Evolutionary conservation across 2,329 filamentous ascomycete genomes (phyloP).

Genomic region (Phoma herbarum): DNA sequence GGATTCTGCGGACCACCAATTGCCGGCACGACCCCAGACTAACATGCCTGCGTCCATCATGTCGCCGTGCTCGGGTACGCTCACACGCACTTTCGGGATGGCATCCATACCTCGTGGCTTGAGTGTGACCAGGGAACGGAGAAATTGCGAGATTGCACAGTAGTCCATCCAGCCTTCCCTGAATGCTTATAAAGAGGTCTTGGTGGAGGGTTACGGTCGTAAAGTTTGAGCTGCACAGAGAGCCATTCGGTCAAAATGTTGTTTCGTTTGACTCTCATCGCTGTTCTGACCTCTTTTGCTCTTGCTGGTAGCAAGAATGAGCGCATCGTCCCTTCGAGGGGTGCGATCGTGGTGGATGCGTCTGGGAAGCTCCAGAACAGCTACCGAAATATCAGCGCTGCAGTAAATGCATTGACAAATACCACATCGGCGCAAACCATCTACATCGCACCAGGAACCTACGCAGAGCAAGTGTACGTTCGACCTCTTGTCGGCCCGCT

Average conservation of each 20-base stretch:
- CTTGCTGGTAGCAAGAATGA: slow-evolving; percentile 23
- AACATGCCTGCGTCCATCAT: background rate
- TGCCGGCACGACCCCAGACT: background rate
- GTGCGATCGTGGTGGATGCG: slow-evolving; percentile 31
- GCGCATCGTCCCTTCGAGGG: slow-evolving; percentile 21
- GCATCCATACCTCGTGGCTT: background rate
- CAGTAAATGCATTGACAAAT: slow-evolving; percentile 26
- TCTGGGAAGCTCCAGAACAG: slow-evolving; percentile 25
- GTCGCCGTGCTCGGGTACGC: background rate
- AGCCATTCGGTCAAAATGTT: slow-evolving; percentile 2
- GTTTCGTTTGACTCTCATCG: background rate
- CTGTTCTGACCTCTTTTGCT: background rate
- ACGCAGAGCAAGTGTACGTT: slow-evolving; percentile 66
- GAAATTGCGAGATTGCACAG: slow-evolving; percentile 12
- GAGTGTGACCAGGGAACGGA: slow-evolving; percentile 4
- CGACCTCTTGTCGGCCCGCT: slow-evolving; percentile 56
- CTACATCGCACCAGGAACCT: slow-evolving; percentile 67
- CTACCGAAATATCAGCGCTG: slow-evolving; percentile 28
- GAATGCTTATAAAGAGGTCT: background rate
- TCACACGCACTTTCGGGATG: background rate
- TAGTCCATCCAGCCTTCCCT: background rate
- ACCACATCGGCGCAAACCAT: slow-evolving; percentile 49
- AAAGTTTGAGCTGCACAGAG: background rate
- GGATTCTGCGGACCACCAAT: slow-evolving; percentile 4
- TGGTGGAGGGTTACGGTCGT: background rate